These are phyloP conservation scores for Brassica incana DNA, from an alignment of 345 rosid genomes.

Conservation along the genomic window DNA sequence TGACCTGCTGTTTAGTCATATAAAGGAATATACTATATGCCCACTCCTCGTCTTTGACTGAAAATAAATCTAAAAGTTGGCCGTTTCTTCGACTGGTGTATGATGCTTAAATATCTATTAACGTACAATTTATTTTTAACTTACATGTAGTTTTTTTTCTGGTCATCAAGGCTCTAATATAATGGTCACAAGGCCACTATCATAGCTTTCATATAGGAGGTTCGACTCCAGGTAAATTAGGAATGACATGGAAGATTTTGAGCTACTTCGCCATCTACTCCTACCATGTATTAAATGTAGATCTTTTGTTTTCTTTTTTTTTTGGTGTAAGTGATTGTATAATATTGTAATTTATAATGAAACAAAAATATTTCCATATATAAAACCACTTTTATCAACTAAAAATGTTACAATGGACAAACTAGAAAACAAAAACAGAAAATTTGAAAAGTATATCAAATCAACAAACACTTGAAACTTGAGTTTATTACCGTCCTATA, in stretches of 20 bases:
- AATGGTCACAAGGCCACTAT: neutral
- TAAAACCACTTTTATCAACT: neutral
- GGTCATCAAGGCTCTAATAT: neutral
- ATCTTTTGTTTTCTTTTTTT: neutral
- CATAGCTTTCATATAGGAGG: neutral
- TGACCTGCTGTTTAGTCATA: conserved; percentile 14
- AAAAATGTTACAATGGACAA: neutral
- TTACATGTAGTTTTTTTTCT: neutral
- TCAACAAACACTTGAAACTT: neutral
- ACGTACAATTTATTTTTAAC: neutral
- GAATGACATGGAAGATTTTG: neutral
- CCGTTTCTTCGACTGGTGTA: neutral
- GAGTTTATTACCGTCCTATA: too few species aligned
- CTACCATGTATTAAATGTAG: neutral
- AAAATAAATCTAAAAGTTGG: neutral
- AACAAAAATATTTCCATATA: neutral
- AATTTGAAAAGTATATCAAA: neutral
- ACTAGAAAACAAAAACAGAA: neutral
- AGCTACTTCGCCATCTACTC: neutral
- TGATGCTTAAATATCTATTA: neutral
- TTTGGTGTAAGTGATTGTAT: neutral
- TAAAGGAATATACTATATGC: conserved; percentile 20
- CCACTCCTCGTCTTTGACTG: conserved; percentile 29
- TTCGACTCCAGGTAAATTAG: neutral
- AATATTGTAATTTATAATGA: too few species aligned